These are phyloP conservation scores for Colletotrichum cordylinicola DNA, from an alignment of 2,329 filamentous ascomycete genomes.

Conservation along the genomic window DNA sequence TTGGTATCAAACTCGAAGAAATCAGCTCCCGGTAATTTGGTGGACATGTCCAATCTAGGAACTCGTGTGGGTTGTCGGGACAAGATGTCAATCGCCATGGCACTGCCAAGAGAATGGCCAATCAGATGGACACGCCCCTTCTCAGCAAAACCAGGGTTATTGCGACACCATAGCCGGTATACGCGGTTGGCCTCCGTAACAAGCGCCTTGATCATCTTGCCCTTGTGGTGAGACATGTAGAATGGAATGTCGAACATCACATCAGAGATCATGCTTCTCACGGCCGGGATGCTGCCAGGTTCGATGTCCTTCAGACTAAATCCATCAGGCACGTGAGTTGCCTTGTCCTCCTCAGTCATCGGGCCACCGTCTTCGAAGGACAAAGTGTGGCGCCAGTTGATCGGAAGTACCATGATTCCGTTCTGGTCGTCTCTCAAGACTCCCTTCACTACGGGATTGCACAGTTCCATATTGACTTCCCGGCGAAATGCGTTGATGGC, in stretches of 20 bases:
- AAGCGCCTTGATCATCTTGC: slow-evolving; percentile 91
- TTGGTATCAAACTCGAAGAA: slow-evolving; percentile 92
- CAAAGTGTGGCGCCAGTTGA: slow-evolving; percentile 92
- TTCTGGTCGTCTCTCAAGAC: slow-evolving; percentile 80
- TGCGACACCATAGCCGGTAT: slow-evolving; percentile 93
- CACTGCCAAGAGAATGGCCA: slow-evolving; percentile 91
- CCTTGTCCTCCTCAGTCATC: slow-evolving; percentile 59
- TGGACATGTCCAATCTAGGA: slow-evolving; percentile 53
- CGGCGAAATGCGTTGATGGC: slow-evolving; percentile 90
- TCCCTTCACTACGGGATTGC: slow-evolving; percentile 74
- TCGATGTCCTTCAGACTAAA: slow-evolving; percentile 85
- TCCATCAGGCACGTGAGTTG: slow-evolving; percentile 62
- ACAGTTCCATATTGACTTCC: slow-evolving; percentile 84
- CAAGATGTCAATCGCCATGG: slow-evolving; percentile 92
- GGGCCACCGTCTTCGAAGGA: slow-evolving; percentile 83
- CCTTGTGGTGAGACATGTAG: slow-evolving; percentile 95
- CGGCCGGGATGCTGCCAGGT: slow-evolving; percentile 84
- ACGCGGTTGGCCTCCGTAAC: slow-evolving; percentile 92
- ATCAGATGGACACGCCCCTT: slow-evolving; percentile 89
- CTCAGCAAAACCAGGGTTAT: slow-evolving; percentile 85
- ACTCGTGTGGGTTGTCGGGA: slow-evolving; percentile 83
- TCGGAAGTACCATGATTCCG: slow-evolving; percentile 89
- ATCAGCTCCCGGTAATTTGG: slow-evolving; percentile 49
- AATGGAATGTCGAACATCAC: slow-evolving; percentile 99
- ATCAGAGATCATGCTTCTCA: slow-evolving; percentile 94